phyloP scores from a whole-genome alignment of 306 rosid genomes.

The Luffa aegyptiaca region DNA sequence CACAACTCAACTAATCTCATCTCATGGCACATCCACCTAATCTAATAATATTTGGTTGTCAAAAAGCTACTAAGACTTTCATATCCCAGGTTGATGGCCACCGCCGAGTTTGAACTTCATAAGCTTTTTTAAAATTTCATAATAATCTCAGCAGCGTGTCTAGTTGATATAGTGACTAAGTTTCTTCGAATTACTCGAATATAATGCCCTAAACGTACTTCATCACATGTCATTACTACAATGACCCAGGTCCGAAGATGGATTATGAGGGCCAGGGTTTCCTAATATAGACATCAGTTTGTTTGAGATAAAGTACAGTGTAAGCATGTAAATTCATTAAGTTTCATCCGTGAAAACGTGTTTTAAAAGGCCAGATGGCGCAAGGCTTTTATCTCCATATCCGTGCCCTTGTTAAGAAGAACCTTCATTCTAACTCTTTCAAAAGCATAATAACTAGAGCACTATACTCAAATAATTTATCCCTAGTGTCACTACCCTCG shows the following conservation, averaged over 20 bases:
- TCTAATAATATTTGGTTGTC: background rate
- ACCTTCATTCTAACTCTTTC: background rate
- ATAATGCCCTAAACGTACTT: background rate
- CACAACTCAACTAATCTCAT: background rate
- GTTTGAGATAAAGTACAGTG: background rate
- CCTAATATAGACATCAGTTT: background rate
- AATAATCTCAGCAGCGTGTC: background rate
- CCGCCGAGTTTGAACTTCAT: background rate
- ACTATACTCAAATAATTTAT: background rate
- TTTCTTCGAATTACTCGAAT: background rate
- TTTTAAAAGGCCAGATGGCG: background rate
- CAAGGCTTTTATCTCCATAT: background rate
- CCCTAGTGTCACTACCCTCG: background rate
- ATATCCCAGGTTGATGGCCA: background rate
- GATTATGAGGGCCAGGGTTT: background rate
- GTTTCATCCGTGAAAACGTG: background rate
- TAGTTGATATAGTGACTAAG: background rate
- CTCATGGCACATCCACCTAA: background rate
- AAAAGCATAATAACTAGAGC: background rate
- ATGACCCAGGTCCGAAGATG: background rate
- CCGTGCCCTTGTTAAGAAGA: background rate
- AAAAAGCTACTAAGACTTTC: background rate
- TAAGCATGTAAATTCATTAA: background rate
- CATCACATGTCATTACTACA: background rate
- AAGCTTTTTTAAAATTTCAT: background rate